Evolutionary conservation across 495 filamentous ascomycete genomes (phyloP), one percentile per base, ranked within the genome.

Genomic region (Lasiosphaeriaceae sp.): DNA sequence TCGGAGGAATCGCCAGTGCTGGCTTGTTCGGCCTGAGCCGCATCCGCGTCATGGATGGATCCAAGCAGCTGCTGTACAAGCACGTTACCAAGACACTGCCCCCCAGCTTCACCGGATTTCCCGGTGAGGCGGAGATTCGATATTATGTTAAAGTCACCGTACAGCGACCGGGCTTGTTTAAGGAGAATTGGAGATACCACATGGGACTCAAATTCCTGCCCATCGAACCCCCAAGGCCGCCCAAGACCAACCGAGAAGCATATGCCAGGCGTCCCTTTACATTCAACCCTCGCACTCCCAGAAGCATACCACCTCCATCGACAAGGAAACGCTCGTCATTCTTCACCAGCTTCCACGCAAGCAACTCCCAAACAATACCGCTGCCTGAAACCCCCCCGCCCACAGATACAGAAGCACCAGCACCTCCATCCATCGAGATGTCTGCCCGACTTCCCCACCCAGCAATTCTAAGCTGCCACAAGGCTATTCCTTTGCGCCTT

Each of bases 81-180:
- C 94, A 98, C 75, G 82, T 93, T 62, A 93, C 87, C 64, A 87
- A 84, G 66, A 95, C 92, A 0, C 79, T 98, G 14, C 94, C 94
- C 6, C 94, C 94, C 2, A 90, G 90, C 7, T 77, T 97, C 57
- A 88, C 81, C 47, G 90, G 89, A 2, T 89, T 95, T 58, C 86
- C 88, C 0, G 87, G 86, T 0, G 71, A 89, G 71, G 94, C 92
- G 49, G 91, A 93, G 69, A 93, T 98, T 54, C 83, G 84, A 61
- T 98, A 98, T 68, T 97, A 88, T 59, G 78, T 97, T 57, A 98
- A 98, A 67, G 91, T 85, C 12, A 98, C 94, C 0, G 84, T 97
- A 2, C 84, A 89, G 55, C 79, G 92, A 24, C 89, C 89, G 0
- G 81, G 87, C 21, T 81, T 95, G 58, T 93, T 90, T 69, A 89